A percentile compares a stretch with the other conserved stretches of the same genome.
Conservation (phyloP, 768 basidiomycete species). For the Suillus tomentosus region DNA sequence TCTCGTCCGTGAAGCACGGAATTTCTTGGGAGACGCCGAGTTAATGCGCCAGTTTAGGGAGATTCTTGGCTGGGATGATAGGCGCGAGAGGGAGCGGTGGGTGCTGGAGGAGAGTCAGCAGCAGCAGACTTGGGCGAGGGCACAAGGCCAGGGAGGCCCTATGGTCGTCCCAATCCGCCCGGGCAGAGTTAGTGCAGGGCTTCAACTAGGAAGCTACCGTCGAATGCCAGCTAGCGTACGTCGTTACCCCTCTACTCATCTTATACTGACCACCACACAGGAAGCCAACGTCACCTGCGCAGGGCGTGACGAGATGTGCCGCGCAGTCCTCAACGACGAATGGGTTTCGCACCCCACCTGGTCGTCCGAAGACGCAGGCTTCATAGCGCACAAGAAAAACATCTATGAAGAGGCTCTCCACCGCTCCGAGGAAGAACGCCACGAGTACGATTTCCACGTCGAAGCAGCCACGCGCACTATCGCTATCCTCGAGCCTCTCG, state of each 20-base stretch:
- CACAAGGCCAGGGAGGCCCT: slow-evolving; percentile 41
- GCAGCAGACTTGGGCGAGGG: slow-evolving; percentile 53
- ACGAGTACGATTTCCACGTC: slow-evolving; percentile 99
- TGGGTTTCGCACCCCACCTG: slow-evolving; percentile 98
- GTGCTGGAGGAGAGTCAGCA: slow-evolving; percentile 47
- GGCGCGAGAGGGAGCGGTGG: slow-evolving; percentile 58
- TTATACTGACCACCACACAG: slow-evolving; percentile 39
- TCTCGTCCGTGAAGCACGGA: slow-evolving; percentile 76
- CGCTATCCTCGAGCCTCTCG: slow-evolving; percentile 86
- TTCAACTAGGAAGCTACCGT: slow-evolving; percentile 88
- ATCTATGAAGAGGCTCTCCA: slow-evolving; percentile 95
- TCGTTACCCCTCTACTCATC: slow-evolving; percentile 21
- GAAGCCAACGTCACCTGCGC: slow-evolving; percentile 88
- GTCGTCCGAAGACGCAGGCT: slow-evolving; percentile 92
- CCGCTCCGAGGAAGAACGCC: slow-evolving; percentile 95
- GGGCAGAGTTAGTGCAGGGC: slow-evolving; percentile 64
- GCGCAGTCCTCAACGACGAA: slow-evolving; percentile 93
- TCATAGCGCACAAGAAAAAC: slow-evolving; percentile 91
- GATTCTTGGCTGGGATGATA: slow-evolving; percentile 87
- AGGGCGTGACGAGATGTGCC: slow-evolving; percentile 96
- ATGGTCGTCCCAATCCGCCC: slow-evolving; percentile 44
- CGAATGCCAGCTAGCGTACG: slow-evolving; percentile 77
- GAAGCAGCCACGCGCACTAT: slow-evolving; percentile 94
- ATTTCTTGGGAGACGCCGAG: slow-evolving; percentile 78
- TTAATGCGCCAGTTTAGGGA: slow-evolving; percentile 81